Evolutionary conservation across 2,329 filamentous ascomycete genomes (phyloP), one percentile per base, ranked within the genome.

Genomic region (Colletotrichum aenigma): DNA sequence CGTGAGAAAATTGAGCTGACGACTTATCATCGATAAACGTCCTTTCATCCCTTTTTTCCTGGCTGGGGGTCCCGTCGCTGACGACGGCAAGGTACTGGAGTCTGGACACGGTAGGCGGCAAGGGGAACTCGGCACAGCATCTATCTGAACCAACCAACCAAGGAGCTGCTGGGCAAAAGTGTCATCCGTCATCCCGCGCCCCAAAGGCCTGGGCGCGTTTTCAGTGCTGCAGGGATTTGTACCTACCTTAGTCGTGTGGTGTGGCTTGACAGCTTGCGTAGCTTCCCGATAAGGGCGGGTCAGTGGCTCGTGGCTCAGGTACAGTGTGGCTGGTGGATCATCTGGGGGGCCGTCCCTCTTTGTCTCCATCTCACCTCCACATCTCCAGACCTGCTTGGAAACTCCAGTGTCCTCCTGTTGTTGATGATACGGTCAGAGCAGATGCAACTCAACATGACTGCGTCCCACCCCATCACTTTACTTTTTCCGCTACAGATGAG

Each of bases 41-140:
- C n/a, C 43, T 52, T 48, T 48, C 52, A 71, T 71, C 68, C 72
- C 67, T 52, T 71, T 74, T 75, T 65, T 32, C 9, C 30, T 21
- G 48, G 48, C 65, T 67, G 21, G 61, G 66, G 72, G 55, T 38
- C 2, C 36, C 36, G 26, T 24, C 43, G 73, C 62, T 75, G 69
- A 73, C 64, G 64, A 67, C 71, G 72, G 38, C 38, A 67, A 75
- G 72, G 43, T n/a, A 52, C 43, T 52, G 43, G 10, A 52, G 43
- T 52, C 43, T 52, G n/a, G 43, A 66, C 72, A 67, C 62, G 26
- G 55, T 67, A 56, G 43, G 34, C 52, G 24, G 18, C 55, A 34
- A 32, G 24, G 48, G 48, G 28, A 18, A 66, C 36, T 28, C 34
- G 43, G 28, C 65, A 55, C 38, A 34, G 18, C 36, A 43, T 24